Conservation (phyloP, 2,329 filamentous ascomycete genomes). For the Apiospora kogelbergensis region DNA sequence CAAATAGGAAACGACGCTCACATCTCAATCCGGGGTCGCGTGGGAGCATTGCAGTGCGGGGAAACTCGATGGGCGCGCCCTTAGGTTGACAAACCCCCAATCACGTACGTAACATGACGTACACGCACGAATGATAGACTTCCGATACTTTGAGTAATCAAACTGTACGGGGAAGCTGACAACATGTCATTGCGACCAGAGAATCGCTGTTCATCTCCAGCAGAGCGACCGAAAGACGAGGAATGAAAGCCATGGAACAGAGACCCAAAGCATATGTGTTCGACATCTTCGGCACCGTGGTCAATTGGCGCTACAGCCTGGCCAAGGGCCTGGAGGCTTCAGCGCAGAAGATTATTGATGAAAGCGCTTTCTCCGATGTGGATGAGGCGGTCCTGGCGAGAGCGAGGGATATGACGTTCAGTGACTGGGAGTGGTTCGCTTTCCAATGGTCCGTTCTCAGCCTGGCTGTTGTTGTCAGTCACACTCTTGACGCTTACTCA, state of each 20-base stretch:
- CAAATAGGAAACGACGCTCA: no score
- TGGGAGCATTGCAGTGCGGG: neutral
- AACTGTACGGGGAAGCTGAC: no score
- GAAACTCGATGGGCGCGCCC: neutral
- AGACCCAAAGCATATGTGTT: conserved; percentile 49
- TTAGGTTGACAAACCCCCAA: neutral
- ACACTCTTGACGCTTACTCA: neutral
- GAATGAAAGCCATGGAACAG: neutral
- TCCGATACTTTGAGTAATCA: neutral
- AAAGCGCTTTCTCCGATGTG: conserved; percentile 42
- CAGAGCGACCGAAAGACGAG: neutral
- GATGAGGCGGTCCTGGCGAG: conserved; percentile 38
- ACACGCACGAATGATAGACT: no score
- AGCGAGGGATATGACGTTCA: conserved; percentile 43
- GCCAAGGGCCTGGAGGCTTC: conserved; percentile 45
- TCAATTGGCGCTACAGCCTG: conserved; percentile 62
- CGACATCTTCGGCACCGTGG: conserved; percentile 63
- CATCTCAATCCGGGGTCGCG: no score
- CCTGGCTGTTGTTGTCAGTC: no score
- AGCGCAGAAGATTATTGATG: conserved; percentile 36
- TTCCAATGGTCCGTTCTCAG: conserved; percentile 52
- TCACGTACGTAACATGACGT: no score
- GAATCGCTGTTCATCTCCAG: neutral
- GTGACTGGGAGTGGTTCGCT: conserved; percentile 55
- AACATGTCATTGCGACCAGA: neutral